phyloP scores from a whole-genome alignment of 1,139 yeast species.

The Saccharomycopsis hybrid region DNA sequence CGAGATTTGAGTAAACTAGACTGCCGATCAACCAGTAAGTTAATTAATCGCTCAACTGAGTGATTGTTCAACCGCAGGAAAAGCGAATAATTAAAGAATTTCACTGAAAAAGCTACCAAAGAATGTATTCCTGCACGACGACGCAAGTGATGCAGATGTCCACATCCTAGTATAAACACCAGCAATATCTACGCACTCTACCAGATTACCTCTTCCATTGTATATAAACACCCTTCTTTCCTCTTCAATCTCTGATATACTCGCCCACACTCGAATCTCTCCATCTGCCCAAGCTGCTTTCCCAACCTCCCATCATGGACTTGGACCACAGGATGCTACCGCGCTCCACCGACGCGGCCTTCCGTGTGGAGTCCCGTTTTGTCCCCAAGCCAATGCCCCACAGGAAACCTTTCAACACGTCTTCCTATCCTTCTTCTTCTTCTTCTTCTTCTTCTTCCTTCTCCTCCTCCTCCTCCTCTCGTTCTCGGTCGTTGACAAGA shows the following conservation, averaged over 20 bases:
- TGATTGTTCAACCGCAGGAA: no score
- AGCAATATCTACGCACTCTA: background rate
- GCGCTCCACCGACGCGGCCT: slow-evolving; percentile 13
- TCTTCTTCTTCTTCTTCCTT: background rate
- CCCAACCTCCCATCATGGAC: background rate
- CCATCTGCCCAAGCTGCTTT: background rate
- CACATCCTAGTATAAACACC: background rate
- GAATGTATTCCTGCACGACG: background rate
- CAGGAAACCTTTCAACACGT: slow-evolving; percentile 11
- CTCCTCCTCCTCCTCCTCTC: background rate
- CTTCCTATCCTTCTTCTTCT: no score
- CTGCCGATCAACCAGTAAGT: no score
- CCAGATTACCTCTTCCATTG: background rate
- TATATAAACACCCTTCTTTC: background rate
- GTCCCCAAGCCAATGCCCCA: slow-evolving; percentile 14
- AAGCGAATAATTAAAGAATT: no score
- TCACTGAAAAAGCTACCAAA: no score
- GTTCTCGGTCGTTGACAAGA: background rate
- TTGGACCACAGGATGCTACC: slow-evolving; percentile 16
- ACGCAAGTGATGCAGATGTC: background rate
- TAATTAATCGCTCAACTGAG: no score
- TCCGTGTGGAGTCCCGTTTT: slow-evolving; percentile 14
- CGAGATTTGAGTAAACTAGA: no score
- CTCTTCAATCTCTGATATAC: background rate
- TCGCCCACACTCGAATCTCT: background rate